Percentiles rank a stretch among this genome's conserved stretches.
phyloP scores from a whole-genome alignment of 2,329 filamentous ascomycete genomes.

The Ophiostoma sp. region DNA sequence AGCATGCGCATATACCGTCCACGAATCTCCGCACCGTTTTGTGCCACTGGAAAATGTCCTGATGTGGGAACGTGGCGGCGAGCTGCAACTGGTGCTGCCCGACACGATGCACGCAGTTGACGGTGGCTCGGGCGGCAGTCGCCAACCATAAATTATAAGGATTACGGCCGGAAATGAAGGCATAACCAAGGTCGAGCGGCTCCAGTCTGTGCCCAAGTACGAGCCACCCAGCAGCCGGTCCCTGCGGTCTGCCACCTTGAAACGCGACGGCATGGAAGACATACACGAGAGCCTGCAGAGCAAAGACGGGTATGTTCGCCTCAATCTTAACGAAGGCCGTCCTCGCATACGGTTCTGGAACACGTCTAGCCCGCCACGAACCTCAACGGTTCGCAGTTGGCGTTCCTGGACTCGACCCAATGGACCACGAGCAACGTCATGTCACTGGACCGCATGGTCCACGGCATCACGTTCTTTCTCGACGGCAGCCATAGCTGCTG shows the following conservation, averaged over 20 bases:
- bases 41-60: neutral
- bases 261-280: neutral
- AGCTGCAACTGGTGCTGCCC: too few relatives aligned
- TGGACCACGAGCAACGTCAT: neutral
- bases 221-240: neutral
- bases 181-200: neutral
- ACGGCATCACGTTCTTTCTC: neutral
- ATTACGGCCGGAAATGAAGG: neutral
- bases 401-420: neutral
- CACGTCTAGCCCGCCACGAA: neutral
- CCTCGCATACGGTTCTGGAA: neutral
- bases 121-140: too few relatives aligned
- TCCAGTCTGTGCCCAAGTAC: neutral
- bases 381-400: neutral
- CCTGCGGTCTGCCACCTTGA: neutral
- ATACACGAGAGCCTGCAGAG: neutral
- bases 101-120: too few relatives aligned
- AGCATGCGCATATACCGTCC: neutral
- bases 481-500: neutral
- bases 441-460: neutral
- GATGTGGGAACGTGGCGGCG: neutral
- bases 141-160: too few relatives aligned
- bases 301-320: neutral
- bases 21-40: neutral
- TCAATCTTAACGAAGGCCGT: neutral